Percentiles rank a stretch among this genome's conserved stretches.
These are phyloP conservation scores for Phytophthora colocasiae DNA, from an alignment of 352 stramenopile genomes.

Conservation along the genomic window DNA sequence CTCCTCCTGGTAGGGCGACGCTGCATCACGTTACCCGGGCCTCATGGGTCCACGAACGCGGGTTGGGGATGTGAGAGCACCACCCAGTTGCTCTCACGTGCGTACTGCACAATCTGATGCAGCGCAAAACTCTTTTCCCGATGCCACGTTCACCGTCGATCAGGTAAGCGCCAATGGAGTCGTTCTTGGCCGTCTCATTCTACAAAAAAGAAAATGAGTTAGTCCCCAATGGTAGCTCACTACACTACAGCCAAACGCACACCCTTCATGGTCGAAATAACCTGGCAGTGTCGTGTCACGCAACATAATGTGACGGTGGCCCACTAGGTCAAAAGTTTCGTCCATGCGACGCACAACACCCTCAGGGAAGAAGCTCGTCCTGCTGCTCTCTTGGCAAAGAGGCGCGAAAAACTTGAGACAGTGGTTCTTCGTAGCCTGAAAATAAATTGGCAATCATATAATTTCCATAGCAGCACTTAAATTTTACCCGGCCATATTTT, in stretches of 20 bases:
- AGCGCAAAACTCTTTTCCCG: slow-evolving; percentile 86
- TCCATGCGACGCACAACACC: slow-evolving; percentile 78
- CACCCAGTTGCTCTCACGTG: slow-evolving; percentile 86
- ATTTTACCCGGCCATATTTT: background rate
- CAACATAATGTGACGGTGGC: slow-evolving; percentile 87
- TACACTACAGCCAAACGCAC: slow-evolving; percentile 26
- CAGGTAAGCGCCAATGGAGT: slow-evolving; percentile 60
- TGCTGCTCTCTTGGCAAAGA: slow-evolving; percentile 80
- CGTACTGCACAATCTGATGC: slow-evolving; percentile 90
- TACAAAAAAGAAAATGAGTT: slow-evolving; percentile 26
- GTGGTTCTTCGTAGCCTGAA: slow-evolving; percentile 64
- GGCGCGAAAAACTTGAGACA: slow-evolving; percentile 85
- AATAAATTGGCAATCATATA: background rate
- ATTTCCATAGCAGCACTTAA: background rate
- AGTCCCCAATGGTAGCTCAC: slow-evolving; percentile 3
- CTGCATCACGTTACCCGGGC: slow-evolving; percentile 88
- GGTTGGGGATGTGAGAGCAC: slow-evolving; percentile 84
- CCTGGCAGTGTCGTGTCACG: slow-evolving; percentile 77
- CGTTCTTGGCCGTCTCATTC: slow-evolving; percentile 69
- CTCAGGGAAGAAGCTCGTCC: slow-evolving; percentile 76
- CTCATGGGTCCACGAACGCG: slow-evolving; percentile 80
- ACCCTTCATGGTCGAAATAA: slow-evolving; percentile 81
- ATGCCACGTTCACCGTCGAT: slow-evolving; percentile 86
- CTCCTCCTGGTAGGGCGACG: slow-evolving; percentile 76
- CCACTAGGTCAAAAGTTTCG: slow-evolving; percentile 82